A percentile compares a stretch with the other conserved stretches of the same genome.
These are phyloP conservation scores for Lactarius hatsudake DNA, from an alignment of 768 basidiomycete species.

Conservation along the genomic window DNA sequence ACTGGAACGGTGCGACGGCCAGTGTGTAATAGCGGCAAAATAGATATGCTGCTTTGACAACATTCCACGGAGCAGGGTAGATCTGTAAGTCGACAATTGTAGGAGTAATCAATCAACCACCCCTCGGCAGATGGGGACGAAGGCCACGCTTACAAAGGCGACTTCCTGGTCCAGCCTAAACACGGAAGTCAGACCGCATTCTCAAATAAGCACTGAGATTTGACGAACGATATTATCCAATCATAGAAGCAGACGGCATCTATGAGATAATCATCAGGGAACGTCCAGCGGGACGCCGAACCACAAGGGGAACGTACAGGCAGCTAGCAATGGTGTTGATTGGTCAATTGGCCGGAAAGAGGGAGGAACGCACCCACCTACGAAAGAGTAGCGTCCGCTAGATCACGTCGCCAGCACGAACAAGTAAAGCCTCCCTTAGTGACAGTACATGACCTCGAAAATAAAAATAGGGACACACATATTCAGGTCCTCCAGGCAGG, in stretches of 20 bases:
- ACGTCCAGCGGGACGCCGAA: neutral
- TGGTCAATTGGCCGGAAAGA: neutral
- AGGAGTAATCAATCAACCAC: neutral
- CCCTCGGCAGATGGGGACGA: neutral
- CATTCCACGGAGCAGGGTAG: constrained; percentile 19
- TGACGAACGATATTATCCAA: constrained; percentile 26
- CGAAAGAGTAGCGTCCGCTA: constrained; percentile 21
- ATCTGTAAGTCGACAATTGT: constrained; percentile 8
- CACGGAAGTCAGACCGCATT: too few relatives aligned
- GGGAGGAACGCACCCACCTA: neutral
- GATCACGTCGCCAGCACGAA: neutral
- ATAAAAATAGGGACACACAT: neutral
- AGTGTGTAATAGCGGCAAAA: constrained; percentile 25
- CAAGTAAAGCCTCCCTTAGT: neutral
- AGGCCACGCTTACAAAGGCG: constrained; percentile 5
- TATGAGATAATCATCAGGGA: neutral
- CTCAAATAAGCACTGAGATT: neutral
- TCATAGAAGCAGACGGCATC: constrained; percentile 27
- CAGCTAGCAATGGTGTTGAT: constrained; percentile 3
- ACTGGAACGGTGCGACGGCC: constrained; percentile 15
- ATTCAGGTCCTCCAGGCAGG: neutral
- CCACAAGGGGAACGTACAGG: constrained; percentile 12
- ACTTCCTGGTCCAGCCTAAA: constrained; percentile 23
- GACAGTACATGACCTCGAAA: neutral
- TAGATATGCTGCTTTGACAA: constrained; percentile 18